Base-by-base conservation (phyloP, 129 eudicot species). In the Kitagawia praeruptora region DNA sequence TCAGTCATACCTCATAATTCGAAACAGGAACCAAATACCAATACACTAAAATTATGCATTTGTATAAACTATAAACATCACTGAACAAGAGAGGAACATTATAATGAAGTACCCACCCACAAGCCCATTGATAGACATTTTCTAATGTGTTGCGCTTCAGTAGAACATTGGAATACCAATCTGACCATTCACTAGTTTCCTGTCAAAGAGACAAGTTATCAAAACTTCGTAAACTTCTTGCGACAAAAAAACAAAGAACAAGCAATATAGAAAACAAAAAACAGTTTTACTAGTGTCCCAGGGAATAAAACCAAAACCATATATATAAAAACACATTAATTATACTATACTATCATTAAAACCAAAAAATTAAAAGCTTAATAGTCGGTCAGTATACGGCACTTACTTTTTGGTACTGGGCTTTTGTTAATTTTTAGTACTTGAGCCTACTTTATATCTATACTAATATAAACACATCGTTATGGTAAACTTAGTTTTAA, bases 71-170 rank as follows among this genome's bases (percentile, higher is more conserved):
- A 34, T 34, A 34, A 34, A 23, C 48, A 71, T 71, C 75, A 71
- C 15, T 13, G 27, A 75, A 45, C 77, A 46, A 46, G 37, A 75
- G 21, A 19, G n/a, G 40, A 40, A 64, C 38, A 80, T n/a, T 34
- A 7, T 19, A 51, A 38, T 25, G 2, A 63, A 61, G 56, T 77
- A 83, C 99, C 67, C 84, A 95, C 99, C 99, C 99, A 71, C 99
- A 95, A 23, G 92, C 95, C 99, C 99, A 95, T 70, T 95, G 96
- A 81, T 84, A 86, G 78, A 95, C 96, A 83, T 95, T 95, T 85
- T 92, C 99, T 77, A 92, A 82, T 7, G 95, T 58, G 81, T 92
- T 95, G 80, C 99, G 97, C 84, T 90, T 86, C 53, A 83, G 80
- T 34, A 95, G 92, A 58, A 92, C 91, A 87, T 86, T 92, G 76